Base-by-base conservation (phyloP, 495 filamentous ascomycete species). In the Penicillium goetzii region DNA sequence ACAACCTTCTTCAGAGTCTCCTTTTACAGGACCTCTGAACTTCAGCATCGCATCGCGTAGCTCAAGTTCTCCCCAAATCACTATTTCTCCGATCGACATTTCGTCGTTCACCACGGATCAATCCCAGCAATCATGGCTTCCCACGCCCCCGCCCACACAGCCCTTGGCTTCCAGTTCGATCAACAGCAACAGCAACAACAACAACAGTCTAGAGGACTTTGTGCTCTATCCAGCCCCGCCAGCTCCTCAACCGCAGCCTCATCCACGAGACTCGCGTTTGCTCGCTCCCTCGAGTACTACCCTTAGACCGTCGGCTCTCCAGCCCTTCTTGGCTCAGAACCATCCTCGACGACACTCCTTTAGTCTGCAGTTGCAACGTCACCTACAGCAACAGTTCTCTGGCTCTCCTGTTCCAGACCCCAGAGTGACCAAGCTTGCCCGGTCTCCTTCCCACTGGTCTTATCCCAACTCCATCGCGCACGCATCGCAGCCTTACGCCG, bases 71-170 rank as follows among this genome's bases (percentile, higher is more conserved):
- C 58, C 66, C 59, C 56, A 64, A 58, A 72, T 74, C 77, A 78
- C 72, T 67, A 76, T 76, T 74, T 65, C 74, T 67, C 66, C 81
- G 78, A 78, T 81, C 82, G 80, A 83, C 83, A 64, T 81, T 67
- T 80, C 77, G 78, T 85, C 84, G 81, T 84, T 82, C 84, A 88
- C 76, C 81, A 88, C 86, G 86, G 85, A 86, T 86, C 79, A 81
- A 68, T 71, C 73, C 73, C 84, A 83, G 78, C 80, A 82, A 85
- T 56, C 79, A 88, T 88, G 85, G 85, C 85, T 83, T 78, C 80
- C 84, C 75, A 73, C 83, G 79, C 80, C 85, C 74, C 78, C 75
- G 69, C 73, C 68, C 58, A 61, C 67, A 65, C 76, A 78, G 76
- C 77, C 80, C 61, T 71, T 71, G 81, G 79, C 79, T 78, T 72